Evolutionary conservation across 1,284 basidiomycete species (phyloP).

Genomic region (Cerrena zonata): DNA sequence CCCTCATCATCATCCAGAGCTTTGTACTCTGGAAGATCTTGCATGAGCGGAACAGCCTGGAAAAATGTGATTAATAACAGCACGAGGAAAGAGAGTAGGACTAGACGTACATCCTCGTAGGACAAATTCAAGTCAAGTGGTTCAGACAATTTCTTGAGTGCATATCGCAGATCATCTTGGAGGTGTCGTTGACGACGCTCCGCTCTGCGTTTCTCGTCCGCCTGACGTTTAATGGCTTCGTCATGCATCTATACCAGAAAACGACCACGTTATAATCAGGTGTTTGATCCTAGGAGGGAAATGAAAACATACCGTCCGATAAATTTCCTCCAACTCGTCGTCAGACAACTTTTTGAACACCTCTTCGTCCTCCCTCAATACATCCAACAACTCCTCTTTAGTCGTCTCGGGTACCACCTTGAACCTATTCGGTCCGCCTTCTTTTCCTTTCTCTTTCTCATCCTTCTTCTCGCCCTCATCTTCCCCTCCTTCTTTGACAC

Average conservation of each 20-base stretch:
- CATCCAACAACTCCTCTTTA: conserved; percentile 52
- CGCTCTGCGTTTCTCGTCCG: conserved; percentile 73
- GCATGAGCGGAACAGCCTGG: conserved; percentile 69
- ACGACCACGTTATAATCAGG: no score
- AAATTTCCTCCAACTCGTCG: conserved; percentile 58
- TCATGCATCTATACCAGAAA: conserved; percentile 62
- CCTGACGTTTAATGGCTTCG: conserved; percentile 64
- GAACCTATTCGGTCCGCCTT: conserved; percentile 34
- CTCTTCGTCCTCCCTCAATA: conserved; percentile 51
- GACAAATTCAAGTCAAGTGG: conserved; percentile 67
- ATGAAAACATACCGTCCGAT: conserved; percentile 60
- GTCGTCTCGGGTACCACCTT: conserved; percentile 52
- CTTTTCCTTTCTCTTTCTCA: conserved; percentile 27
- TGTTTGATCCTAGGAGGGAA: not conserved
- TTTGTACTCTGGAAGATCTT: conserved; percentile 77
- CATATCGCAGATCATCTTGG: conserved; percentile 94
- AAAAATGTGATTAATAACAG: conserved; percentile 4
- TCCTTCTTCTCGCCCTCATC: conserved; percentile 28
- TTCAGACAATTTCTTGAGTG: conserved; percentile 82
- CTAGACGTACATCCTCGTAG: conserved; percentile 67
- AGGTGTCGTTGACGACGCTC: conserved; percentile 83
- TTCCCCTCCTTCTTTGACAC: conserved; percentile 21
- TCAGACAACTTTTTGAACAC: conserved; percentile 42
- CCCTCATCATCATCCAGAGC: conserved; percentile 79
- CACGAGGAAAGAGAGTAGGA: not conserved